Evolutionary conservation across 176 grass and related monocot species (phyloP).

Genomic region (Musa troglodytarum): DNA sequence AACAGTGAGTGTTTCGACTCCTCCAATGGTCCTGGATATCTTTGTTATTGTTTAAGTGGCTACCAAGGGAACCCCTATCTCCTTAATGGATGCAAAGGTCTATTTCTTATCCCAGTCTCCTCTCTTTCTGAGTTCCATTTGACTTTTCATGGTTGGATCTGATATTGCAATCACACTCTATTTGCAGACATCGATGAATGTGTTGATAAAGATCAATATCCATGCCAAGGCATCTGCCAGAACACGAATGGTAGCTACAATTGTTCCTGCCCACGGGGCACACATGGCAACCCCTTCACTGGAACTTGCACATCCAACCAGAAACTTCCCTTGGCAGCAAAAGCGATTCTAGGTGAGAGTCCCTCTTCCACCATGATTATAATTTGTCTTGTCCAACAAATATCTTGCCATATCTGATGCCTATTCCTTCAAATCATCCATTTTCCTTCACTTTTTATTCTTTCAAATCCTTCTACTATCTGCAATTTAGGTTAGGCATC

Average conservation of each 20-base stretch:
- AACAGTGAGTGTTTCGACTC: constrained; percentile 32
- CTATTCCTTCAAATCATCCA: background rate
- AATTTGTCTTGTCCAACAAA: too few relatives aligned
- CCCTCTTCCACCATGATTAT: too few relatives aligned
- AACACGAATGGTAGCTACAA: too few relatives aligned
- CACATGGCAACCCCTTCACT: background rate
- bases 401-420: background rate
- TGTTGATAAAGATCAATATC: too few relatives aligned
- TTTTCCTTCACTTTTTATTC: background rate
- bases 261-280: background rate
- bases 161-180: too few relatives aligned
- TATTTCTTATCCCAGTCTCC: background rate
- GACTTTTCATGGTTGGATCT: too few relatives aligned
- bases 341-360: background rate
- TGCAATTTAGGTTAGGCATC: too few relatives aligned
- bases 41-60: constrained; percentile 34
- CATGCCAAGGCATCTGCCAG: too few relatives aligned
- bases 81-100: constrained; percentile 30
- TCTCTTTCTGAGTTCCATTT: too few relatives aligned
- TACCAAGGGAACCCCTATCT: constrained; percentile 46
- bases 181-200: too few relatives aligned
- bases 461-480: background rate
- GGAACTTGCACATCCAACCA: background rate
- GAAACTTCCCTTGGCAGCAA: background rate
- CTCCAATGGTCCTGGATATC: constrained; percentile 29